phyloP scores from a whole-genome alignment of 2,329 filamentous ascomycete genomes.

The Fusarium armeniacum region DNA sequence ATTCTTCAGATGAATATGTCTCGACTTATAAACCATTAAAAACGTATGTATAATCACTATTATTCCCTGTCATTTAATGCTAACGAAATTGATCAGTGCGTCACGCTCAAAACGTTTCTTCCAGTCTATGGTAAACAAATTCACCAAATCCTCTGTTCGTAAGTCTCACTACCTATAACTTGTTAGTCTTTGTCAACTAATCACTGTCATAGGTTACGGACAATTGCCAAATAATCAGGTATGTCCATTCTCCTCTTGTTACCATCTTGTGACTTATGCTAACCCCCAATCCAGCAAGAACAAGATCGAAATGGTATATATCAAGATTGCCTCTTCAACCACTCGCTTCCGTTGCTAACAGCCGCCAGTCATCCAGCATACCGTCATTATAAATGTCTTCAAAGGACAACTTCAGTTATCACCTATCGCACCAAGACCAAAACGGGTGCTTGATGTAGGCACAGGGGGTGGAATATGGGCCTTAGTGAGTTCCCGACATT shows the following conservation, averaged over 20 bases:
- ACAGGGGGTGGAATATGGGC: constrained; percentile 44
- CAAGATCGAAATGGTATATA: constrained; percentile 46
- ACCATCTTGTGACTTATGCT: background rate
- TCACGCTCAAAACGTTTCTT: constrained; percentile 46
- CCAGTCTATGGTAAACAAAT: constrained; percentile 41
- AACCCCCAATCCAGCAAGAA: constrained; percentile 40
- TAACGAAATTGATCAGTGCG: constrained; percentile 19
- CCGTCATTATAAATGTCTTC: constrained; percentile 42
- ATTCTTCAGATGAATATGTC: constrained; percentile 43
- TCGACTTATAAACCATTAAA: constrained; percentile 35
- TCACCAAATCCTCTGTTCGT: constrained; percentile 44
- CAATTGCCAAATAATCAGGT: constrained; percentile 43
- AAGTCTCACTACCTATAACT: constrained; percentile 12
- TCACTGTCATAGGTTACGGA: constrained; percentile 35
- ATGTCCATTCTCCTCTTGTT: constrained; percentile 1
- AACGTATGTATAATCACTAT: constrained; percentile 34
- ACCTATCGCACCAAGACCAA: constrained; percentile 37
- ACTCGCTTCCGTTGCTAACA: constrained; percentile 24
- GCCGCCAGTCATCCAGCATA: constrained; percentile 44
- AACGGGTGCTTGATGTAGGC: constrained; percentile 40
- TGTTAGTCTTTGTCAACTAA: constrained; percentile 15
- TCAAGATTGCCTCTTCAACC: background rate
- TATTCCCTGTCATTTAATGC: constrained; percentile 1
- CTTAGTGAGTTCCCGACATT: constrained; percentile 24
- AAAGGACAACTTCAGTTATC: constrained; percentile 42